A percentile compares a stretch with the other conserved stretches of the same genome.
Evolutionary conservation across 176 grass and related monocot species (phyloP).

Genomic region (Eragrostis curvula): DNA sequence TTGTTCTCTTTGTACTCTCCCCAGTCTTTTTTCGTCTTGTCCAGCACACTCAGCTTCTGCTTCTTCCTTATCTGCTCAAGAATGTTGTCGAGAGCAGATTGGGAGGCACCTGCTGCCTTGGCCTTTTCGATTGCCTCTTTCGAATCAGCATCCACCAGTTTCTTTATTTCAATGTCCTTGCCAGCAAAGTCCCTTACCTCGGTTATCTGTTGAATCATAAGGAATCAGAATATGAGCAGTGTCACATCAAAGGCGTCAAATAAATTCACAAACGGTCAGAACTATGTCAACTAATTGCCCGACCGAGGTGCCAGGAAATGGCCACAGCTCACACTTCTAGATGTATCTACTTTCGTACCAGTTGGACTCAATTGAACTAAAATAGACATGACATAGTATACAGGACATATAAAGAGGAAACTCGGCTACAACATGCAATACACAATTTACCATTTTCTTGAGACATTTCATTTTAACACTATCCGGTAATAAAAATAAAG

Average conservation of each 20-base stretch:
- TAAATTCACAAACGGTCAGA: not conserved
- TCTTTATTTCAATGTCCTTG: conserved; percentile 89
- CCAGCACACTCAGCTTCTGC: conserved; percentile 92
- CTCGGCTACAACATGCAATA: not conserved
- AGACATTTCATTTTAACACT: conserved; percentile 2
- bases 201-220: conserved; percentile 61
- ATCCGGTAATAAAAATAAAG: conserved; percentile 1
- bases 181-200: conserved; percentile 94
- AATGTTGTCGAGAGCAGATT: conserved; percentile 66
- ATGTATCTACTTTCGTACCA: not conserved
- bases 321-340: not conserved
- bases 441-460: not conserved
- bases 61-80: conserved; percentile 98
- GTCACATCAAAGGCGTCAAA: not conserved
- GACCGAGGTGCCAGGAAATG: not conserved
- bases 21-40: conserved; percentile 99
- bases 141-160: conserved; percentile 87
- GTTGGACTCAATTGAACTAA: not conserved
- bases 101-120: conserved; percentile 46
- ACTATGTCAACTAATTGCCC: not conserved
- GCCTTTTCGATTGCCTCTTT: conserved; percentile 91
- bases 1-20: conserved; percentile 95
- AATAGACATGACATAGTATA: not conserved
- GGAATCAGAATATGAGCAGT: conserved; percentile 18
- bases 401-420: not conserved